Conservation (phyloP, 1,284 basidiomycete species). For the Ceratobasidium sp. region DNA sequence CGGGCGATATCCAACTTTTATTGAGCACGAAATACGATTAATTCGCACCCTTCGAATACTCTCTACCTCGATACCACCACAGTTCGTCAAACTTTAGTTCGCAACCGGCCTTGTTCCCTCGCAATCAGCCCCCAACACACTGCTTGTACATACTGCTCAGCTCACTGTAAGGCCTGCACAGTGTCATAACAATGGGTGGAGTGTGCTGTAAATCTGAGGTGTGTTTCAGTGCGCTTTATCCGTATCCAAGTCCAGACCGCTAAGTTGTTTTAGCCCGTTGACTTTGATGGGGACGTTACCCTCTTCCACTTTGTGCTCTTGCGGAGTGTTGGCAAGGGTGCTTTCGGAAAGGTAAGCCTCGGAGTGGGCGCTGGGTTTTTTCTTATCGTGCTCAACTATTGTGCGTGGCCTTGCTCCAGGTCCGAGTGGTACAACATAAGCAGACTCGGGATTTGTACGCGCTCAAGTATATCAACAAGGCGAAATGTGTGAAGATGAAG, state of each 20-base stretch:
- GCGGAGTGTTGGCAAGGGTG: conserved; percentile 96
- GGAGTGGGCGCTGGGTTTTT: conserved; percentile 28
- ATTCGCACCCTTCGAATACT: conserved; percentile 32
- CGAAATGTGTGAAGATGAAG: conserved; percentile 98
- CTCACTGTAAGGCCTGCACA: conserved; percentile 14
- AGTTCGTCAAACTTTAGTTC: conserved; percentile 1
- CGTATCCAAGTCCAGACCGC: conserved; percentile 25
- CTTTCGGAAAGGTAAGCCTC: conserved; percentile 90
- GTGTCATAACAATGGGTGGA: conserved; percentile 73
- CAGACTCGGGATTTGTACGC: conserved; percentile 95
- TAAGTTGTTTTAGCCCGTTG: conserved; percentile 78
- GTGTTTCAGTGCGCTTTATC: conserved; percentile 49
- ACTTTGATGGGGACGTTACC: conserved; percentile 97
- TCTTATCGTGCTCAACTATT: conserved; percentile 16
- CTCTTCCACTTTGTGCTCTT: conserved; percentile 97
- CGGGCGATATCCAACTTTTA: conserved; percentile 45
- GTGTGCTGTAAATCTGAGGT: conserved; percentile 87
- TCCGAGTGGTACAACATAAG: conserved; percentile 98
- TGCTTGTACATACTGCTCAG: neutral
- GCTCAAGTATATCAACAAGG: conserved; percentile 99
- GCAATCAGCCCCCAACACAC: conserved; percentile 1
- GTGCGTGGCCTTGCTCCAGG: conserved; percentile 64
- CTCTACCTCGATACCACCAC: conserved; percentile 10
- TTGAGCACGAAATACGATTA: conserved; percentile 31
- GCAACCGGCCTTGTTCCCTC: conserved; percentile 31